Conservation (phyloP, 2,329 filamentous ascomycete species). For the Aphanocladium album region DNA sequence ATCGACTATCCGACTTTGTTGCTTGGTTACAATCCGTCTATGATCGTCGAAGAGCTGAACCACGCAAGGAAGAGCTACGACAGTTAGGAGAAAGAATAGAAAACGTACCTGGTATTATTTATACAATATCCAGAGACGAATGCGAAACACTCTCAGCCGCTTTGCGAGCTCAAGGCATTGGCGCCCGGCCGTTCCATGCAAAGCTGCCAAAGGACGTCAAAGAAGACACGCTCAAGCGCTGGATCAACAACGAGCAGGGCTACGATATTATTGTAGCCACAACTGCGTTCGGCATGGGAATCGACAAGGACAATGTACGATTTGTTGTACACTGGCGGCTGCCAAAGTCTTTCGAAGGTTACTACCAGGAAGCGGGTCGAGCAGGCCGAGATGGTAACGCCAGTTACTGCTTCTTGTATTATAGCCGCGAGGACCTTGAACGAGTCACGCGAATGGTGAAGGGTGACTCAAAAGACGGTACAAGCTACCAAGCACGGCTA, state of each 20-base stretch:
- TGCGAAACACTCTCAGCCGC: conserved; percentile 66
- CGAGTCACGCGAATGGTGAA: conserved; percentile 57
- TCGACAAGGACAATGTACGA: conserved; percentile 90
- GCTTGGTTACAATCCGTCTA: conserved; percentile 72
- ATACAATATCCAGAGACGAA: conserved; percentile 69
- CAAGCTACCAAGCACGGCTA: conserved; percentile 46
- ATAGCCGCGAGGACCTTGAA: conserved; percentile 81
- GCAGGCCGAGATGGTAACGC: conserved; percentile 88
- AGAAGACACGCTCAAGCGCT: conserved; percentile 63
- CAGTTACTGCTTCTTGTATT: conserved; percentile 83
- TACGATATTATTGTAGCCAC: conserved; percentile 94
- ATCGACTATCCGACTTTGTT: conserved; percentile 68
- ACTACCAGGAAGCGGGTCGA: conserved; percentile 91
- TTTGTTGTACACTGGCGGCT: conserved; percentile 95
- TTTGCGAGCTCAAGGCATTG: conserved; percentile 63
- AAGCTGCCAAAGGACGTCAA: conserved; percentile 64
- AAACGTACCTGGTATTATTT: conserved; percentile 72
- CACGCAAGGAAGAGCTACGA: conserved; percentile 55
- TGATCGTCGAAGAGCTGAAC: conserved; percentile 56
- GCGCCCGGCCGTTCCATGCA: conserved; percentile 68
- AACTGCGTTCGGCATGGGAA: conserved; percentile 96
- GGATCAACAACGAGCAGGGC: conserved; percentile 67
- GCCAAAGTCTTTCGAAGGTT: conserved; percentile 90
- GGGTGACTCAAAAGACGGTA: conserved; percentile 37
- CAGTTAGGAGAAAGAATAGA: conserved; percentile 50